Evolutionary conservation across 352 stramenopile genomes (phyloP), one percentile per base, ranked within the genome.

Genomic region (Pythium utonaiense): DNA sequence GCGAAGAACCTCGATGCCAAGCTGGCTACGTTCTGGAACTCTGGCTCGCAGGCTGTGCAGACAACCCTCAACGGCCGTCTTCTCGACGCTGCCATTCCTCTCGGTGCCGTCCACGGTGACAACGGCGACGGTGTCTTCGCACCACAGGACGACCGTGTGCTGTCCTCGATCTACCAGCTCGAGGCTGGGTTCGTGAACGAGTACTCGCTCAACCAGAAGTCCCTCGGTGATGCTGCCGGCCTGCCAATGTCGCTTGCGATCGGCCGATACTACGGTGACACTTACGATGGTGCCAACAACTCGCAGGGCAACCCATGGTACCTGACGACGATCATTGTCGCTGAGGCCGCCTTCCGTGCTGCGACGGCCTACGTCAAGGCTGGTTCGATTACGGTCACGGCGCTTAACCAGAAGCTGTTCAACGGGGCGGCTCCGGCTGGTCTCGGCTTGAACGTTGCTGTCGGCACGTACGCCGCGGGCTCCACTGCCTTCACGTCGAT

Each of bases 241-340:
- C 41, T 60, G 21, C 64, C 64, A 17, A 31, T 71, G 16, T 71
- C 64, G 24, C 25, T 67, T 6, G 59, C 64, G 4, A 61, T 73
- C 48, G 60, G 66, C 28, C 66, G 66, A 30, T 69, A 73, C 61
- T 70, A 63, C 48, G 64, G 63, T 36, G 63, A 69, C 33, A 36
- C 21, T 7, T 69, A 72, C 59, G 61, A 64, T 34, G 61, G 61
- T n/a, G 53, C 66, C 14, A 40, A 44, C 54, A 65, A 31, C 25
- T 57, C 51, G 19, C 17, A 64, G 50, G 64, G 59, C n/a, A 71
- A 71, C 65, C 60, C 60, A 24, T 71, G 58, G 64, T 71, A 67
- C 58, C 22, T 67, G 8, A 44, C 27, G 6, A 71, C 64, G 30
- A 17, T 61, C 13, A 63, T 62, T 30, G 49, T 68, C 4, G 61